These are phyloP conservation scores for Bromus sterilis DNA, from an alignment of 176 grass and related monocot species.

Conservation along the genomic window DNA sequence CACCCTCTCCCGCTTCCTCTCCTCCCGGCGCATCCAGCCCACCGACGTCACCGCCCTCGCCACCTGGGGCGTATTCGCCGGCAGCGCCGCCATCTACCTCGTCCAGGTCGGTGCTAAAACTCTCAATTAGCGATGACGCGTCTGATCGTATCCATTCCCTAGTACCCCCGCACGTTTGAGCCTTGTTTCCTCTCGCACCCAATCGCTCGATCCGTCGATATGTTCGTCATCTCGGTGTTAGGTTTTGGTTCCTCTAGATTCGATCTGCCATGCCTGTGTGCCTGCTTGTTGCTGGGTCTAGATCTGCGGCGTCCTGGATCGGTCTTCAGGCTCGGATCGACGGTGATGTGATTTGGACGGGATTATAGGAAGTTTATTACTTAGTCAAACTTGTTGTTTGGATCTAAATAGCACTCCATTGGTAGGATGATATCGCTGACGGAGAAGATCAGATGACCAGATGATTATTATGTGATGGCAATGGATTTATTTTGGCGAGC, in stretches of 20 bases:
- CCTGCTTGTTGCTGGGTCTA: not conserved
- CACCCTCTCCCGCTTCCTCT: slow-evolving; percentile 60
- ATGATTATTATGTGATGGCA: not conserved
- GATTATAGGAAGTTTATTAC: not conserved
- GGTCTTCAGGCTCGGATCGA: not conserved
- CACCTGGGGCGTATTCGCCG: slow-evolving; percentile 68
- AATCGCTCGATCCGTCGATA: not conserved
- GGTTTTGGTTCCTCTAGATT: slow-evolving; percentile 12
- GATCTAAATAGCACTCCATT: not conserved
- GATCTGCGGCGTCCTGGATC: slow-evolving; percentile 9
- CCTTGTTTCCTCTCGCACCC: not conserved
- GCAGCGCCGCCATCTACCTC: slow-evolving; percentile 59
- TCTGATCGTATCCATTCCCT: not conserved
- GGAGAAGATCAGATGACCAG: not conserved
- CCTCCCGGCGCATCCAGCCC: slow-evolving; percentile 46
- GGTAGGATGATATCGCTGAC: not conserved
- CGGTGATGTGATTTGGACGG: not conserved
- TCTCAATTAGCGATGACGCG: not conserved
- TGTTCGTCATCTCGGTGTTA: not conserved
- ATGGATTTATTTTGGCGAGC: not conserved
- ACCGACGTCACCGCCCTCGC: slow-evolving; percentile 51
- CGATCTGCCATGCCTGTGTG: slow-evolving; percentile 8
- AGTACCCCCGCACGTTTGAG: not conserved
- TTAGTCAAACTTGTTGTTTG: not conserved
- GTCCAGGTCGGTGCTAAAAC: slow-evolving; percentile 55